Base-by-base conservation (phyloP, 768 basidiomycete species). In the Hirschioporus abietinus region DNA sequence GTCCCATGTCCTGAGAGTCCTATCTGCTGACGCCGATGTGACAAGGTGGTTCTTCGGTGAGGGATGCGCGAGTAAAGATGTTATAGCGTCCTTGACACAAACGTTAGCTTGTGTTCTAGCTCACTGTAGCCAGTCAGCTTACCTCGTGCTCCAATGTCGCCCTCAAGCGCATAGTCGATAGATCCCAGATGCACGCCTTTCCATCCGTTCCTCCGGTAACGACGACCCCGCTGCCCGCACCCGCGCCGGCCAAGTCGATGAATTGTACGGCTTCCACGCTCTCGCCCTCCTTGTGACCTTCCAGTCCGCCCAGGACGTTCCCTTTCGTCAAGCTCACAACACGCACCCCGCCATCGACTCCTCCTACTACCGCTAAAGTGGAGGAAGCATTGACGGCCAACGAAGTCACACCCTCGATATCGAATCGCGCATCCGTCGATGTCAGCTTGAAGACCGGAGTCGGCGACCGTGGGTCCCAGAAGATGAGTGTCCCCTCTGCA, bases 101-200 rank as follows among this genome's bases (percentile, higher is more conserved):
- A 20, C 30, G 8, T 36, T 7, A 17, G 30, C 18, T 35, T 25
- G 3, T 61, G 60, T 12, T 23, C 20, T 24, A 61, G 60, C 20
- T 18, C 15, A 25, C 23, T 2, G 23, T 3, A 61, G 9, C 10
- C 30, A 61, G 20, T 61, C 25, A 58, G 80, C 86, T 64, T 68
- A 96, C 96, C 76, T 88, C 81, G 72, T 99, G 96, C 68, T 89
- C 81, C 7, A 97, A 79, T 17, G 92, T 95, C 20, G 89, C 84
- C 66, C 97, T 85, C 64, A 95, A 75, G 68, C 91, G 84, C 83
- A 93, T 93, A 26, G 93, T 96, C 63, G 84, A 84, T 58, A 96
- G 82, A 78, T 99, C 97, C 95, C 96, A 99, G 35, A 98, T 88
- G 71, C 92, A 94, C 20, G 88, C 91, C 74, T 94, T 96, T 0